Conservation (phyloP, 371 early-diverging fungal species). For the Mucor racemosus region DNA sequence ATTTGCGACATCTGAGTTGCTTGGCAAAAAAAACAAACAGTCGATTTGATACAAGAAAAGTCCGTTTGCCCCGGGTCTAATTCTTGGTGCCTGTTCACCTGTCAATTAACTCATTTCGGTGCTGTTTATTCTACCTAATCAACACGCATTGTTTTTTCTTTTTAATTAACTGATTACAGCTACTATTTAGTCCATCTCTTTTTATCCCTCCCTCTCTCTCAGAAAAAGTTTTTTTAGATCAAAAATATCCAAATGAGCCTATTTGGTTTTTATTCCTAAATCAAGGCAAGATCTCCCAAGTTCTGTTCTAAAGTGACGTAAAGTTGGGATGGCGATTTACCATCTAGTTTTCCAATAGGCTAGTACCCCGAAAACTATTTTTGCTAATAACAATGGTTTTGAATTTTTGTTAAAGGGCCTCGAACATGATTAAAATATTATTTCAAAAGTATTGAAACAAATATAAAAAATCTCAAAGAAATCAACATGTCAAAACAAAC, state of each 20-base stretch:
- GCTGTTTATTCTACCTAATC: not conserved
- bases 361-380: not conserved
- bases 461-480: not conserved
- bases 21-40: conserved; percentile 14
- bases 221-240: not conserved
- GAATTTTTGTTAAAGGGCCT: not conserved
- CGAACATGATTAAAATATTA: not conserved
- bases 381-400: not conserved
- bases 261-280: not conserved
- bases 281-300: conserved; percentile 4
- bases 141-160: not conserved
- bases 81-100: conserved; percentile 11
- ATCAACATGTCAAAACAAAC: not conserved
- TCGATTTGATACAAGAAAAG: not conserved
- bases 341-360: not conserved
- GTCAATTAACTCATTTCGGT: conserved; percentile 12
- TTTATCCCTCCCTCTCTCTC: not conserved
- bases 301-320: not conserved
- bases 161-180: not conserved
- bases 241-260: not conserved
- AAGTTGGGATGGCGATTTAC: not conserved
- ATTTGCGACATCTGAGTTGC: conserved; percentile 12
- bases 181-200: not conserved
- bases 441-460: not conserved
- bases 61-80: not conserved